Percentiles rank a stretch among this genome's conserved stretches.
Evolutionary conservation across 2,329 filamentous ascomycete genomes (phyloP).

Genomic region (Verticillium nonalfalfae): DNA sequence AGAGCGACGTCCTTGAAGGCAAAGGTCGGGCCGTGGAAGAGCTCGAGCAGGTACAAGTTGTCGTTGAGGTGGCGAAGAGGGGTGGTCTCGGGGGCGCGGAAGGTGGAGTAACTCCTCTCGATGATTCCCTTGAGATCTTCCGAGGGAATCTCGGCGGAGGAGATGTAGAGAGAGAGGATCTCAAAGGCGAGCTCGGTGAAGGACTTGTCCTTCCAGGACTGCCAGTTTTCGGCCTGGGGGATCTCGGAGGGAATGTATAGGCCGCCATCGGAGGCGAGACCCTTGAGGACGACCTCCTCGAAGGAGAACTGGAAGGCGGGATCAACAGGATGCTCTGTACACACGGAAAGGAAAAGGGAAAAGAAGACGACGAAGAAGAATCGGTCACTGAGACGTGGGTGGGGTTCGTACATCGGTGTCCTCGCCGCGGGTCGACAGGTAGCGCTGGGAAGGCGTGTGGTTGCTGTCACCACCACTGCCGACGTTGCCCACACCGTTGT

Average conservation of each 20-base stretch:
- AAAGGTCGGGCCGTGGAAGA: conserved; percentile 94
- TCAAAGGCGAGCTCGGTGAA: conserved; percentile 79
- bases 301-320: conserved; percentile 63
- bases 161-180: conserved; percentile 85
- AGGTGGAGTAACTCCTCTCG: conserved; percentile 79
- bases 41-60: conserved; percentile 80
- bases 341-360: no score
- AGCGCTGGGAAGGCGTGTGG: conserved; percentile 40
- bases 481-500: background rate
- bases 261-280: conserved; percentile 78
- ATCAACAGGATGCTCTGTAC: background rate
- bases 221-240: conserved; percentile 58
- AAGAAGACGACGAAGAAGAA: background rate
- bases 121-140: conserved; percentile 80
- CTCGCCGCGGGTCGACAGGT: conserved; percentile 44
- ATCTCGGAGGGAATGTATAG: conserved; percentile 85
- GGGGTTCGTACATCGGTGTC: conserved; percentile 36
- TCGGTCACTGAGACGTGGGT: background rate
- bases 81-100: conserved; percentile 71
- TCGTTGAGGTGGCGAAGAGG: conserved; percentile 73
- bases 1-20: conserved; percentile 91
- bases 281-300: conserved; percentile 85
- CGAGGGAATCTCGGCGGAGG: conserved; percentile 71
- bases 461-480: conserved; percentile 21
- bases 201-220: conserved; percentile 70